These are phyloP conservation scores for Colletotrichum phormii DNA, from an alignment of 2,329 filamentous ascomycete genomes.

Conservation along the genomic window DNA sequence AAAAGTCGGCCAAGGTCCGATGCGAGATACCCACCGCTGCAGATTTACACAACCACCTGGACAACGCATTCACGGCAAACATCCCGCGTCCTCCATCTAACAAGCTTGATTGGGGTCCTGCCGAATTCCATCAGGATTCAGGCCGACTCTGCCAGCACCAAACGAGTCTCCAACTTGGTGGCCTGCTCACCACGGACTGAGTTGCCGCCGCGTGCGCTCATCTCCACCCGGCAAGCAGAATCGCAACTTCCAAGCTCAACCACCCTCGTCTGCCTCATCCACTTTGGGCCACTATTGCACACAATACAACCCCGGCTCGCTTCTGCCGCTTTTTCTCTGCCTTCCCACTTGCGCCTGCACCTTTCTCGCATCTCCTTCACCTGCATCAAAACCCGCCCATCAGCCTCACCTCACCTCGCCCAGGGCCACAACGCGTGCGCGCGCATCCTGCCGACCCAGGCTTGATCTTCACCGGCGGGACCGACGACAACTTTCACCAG, in stretches of 20 bases:
- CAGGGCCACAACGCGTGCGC: background rate
- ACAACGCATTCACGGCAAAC: slow-evolving; percentile 13
- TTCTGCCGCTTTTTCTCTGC: slow-evolving; percentile 26
- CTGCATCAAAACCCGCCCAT: slow-evolving; percentile 13
- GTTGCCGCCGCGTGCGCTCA: slow-evolving; percentile 25
- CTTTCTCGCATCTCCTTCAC: slow-evolving; percentile 14
- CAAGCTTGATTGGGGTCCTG: slow-evolving; percentile 19
- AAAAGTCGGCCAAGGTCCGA: slow-evolving; percentile 22
- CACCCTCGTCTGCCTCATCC: slow-evolving; percentile 29
- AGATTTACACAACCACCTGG: slow-evolving; percentile 16
- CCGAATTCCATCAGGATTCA: background rate
- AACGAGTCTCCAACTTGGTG: background rate
- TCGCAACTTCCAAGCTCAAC: slow-evolving; percentile 28
- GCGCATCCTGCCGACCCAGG: background rate
- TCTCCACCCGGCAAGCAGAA: slow-evolving; percentile 32
- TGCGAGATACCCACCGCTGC: slow-evolving; percentile 16
- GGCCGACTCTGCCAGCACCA: slow-evolving; percentile 7
- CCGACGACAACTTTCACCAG: background rate
- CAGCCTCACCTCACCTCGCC: background rate
- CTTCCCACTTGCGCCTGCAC: slow-evolving; percentile 8
- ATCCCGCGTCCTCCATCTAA: background rate
- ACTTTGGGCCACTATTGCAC: slow-evolving; percentile 25
- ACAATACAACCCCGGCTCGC: slow-evolving; percentile 19
- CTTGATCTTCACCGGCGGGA: slow-evolving; percentile 16
- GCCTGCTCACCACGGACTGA: slow-evolving; percentile 15